Evolutionary conservation across 345 rosid species (phyloP).

Genomic region (Populus simonii): DNA sequence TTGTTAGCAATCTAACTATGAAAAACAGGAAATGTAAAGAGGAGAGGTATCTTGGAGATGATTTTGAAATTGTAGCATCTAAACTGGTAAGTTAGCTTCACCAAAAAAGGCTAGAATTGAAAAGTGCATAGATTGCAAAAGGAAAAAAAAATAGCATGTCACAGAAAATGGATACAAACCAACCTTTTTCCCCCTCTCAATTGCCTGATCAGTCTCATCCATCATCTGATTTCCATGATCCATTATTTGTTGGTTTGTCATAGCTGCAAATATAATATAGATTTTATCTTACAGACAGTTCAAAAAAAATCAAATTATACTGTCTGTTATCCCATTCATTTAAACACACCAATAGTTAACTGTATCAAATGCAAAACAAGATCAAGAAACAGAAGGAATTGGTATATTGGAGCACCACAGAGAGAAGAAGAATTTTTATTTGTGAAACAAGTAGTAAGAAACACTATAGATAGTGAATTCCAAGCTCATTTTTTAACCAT

Average conservation of each 20-base stretch:
- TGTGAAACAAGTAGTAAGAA: neutral
- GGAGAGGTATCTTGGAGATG: neutral
- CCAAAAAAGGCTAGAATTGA: neutral
- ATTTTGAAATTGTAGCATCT: neutral
- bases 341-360: too few relatives aligned
- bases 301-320: neutral
- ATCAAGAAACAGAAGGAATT: neutral
- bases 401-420: neutral
- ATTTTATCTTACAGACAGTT: conserved; percentile 13
- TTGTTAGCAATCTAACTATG: neutral
- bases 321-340: neutral
- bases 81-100: neutral
- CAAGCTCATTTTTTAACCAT: neutral
- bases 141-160: neutral
- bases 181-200: conserved; percentile 84
- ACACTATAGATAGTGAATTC: neutral
- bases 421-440: neutral
- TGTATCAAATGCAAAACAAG: neutral
- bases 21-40: neutral
- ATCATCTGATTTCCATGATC: conserved; percentile 71
- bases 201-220: conserved; percentile 95
- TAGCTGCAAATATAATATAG: conserved; percentile 46
- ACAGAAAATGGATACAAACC: neutral
- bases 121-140: neutral
- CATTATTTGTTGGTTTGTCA: conserved; percentile 78